phyloP scores from a whole-genome alignment of 257 asterid genomes.

The Ilex aquifolium region DNA sequence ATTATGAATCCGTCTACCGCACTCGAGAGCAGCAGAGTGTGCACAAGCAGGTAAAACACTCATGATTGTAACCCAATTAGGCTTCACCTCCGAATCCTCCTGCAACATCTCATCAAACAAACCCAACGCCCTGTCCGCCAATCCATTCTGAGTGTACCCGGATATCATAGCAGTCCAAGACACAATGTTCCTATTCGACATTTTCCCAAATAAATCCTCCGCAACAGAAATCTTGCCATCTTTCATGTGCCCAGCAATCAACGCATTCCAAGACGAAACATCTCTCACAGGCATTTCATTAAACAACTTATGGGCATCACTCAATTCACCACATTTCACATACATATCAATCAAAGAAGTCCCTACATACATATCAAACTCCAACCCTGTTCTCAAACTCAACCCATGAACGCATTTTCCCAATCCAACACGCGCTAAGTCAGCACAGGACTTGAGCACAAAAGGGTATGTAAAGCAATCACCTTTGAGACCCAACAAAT shows the following conservation, averaged over 20 bases:
- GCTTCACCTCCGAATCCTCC: conserved; percentile 45
- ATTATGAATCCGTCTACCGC: conserved; percentile 53
- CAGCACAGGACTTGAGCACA: conserved; percentile 63
- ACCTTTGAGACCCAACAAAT: conserved; percentile 41
- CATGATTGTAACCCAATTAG: conserved; percentile 83
- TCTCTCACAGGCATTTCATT: conserved; percentile 65
- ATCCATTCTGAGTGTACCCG: conserved; percentile 79
- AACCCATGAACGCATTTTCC: conserved; percentile 55
- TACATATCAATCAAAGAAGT: conserved; percentile 75
- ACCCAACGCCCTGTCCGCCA: conserved; percentile 43
- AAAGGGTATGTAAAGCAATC: conserved; percentile 77
- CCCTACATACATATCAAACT: conserved; percentile 50
- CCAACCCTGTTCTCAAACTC: conserved; percentile 55
- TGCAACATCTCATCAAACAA: conserved; percentile 56
- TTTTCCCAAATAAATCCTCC: conserved; percentile 42
- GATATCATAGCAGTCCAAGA: conserved; percentile 93
- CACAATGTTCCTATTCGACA: conserved; percentile 51
- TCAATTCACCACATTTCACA: conserved; percentile 51
- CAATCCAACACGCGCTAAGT: conserved; percentile 16
- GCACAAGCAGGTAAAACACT: conserved; percentile 79
- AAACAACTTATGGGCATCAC: conserved; percentile 50
- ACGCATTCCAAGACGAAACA: conserved; percentile 59
- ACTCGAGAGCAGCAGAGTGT: conserved; percentile 55
- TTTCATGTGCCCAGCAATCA: conserved; percentile 75
- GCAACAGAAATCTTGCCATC: conserved; percentile 50